Base-by-base conservation (phyloP, 768 basidiomycete species). In the Suillus lakei region DNA sequence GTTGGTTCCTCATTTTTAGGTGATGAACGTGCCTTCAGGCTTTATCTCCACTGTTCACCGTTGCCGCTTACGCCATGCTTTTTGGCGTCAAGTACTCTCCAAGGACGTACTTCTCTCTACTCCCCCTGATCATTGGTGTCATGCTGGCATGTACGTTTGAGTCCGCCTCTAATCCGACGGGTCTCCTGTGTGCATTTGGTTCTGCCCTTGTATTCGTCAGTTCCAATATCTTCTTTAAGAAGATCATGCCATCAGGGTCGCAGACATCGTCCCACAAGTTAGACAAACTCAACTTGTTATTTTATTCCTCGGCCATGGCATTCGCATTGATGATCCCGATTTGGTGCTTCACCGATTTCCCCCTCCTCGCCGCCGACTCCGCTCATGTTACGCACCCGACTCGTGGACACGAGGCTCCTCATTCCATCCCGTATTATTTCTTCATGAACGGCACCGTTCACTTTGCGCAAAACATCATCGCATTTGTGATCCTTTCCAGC, bases 191-290 rank as follows among this genome's bases (percentile, higher is more conserved):
- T 77, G 97, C 98, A 4, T 96, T 99, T 73, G 97, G 97, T 18
- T 98, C 96, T 13, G 98, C 98, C 36, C 80, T 99, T 64, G 90
- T 99, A 69, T 99, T 99, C 76, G 98, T 99, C 67, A 92, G 91
- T 70, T 96, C 95, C 68, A 99, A 99, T 79, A 99, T 99, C 71
- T 98, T 96, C 78, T 98, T 97, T 86, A 99, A 99, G 81, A 99
- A 97, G 82, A 90, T 99, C 68, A 91, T 99, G 86, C 98, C 98
- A 2, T 76, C 81, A 28, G 71, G 73, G 53, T 83, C 86, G 9
- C 83, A 83, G 61, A 72, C 79, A 5, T 79, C 81, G 26, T 78
- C 85, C 4, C 91, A 91, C 74, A 95, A 95, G 78, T 86, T 99
- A 39, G 98, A 99, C 85, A 99, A 99, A 82, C 86, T 99, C 72